Base-by-base conservation (phyloP, 805 yeast genomes). In the Myxozyma neglecta region DNA sequence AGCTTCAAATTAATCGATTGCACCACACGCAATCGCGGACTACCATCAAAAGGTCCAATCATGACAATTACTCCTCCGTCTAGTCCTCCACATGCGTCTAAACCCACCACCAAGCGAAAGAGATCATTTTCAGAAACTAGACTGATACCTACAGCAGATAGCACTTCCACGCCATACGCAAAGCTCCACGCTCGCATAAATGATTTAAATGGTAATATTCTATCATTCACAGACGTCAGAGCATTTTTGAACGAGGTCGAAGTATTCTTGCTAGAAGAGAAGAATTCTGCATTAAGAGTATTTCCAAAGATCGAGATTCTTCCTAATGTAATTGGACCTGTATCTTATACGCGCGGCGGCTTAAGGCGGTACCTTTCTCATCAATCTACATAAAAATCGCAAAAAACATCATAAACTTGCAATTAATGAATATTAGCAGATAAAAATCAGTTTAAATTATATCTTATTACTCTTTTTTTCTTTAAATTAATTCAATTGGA, bases 281-380 rank as follows among this genome's bases (percentile, higher is more conserved):
- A 18, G 11, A 64, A 54, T 20, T 48, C 47, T 5, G 29, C 52
- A 1, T 24, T 37, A 10, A 39, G 60, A 8, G 53, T 51, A 11
- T 62, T 62, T 36, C 66, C 64, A n/a, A 36, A 39, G 34, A 59
- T 62, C 16, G 66, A 62, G 48, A 50, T 62, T 34, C 46, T 62
- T 34, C 66, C 66, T 8, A 57, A 62, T n/a, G 44, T 58, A 10
- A 14, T 37, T 13, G 61, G 57, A 0, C 56, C 53, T 6, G 45
- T 53, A 10, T 35, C 45, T 8, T 44, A 40, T 47, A 32, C 53
- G 11, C 61, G 61, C 2, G 54, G 53, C 11, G 48, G 57, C 16
- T 45, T 56, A 32, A 34, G 42, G 13, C 32, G 48, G 29, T 24
- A 24, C 29, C 29, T 24, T 5, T 2, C 29, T 2, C 2, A 24